A percentile compares a stretch with the other conserved stretches of the same genome.
Conservation (phyloP, 2,329 filamentous ascomycete species). For the Diaporthe sp. region DNA sequence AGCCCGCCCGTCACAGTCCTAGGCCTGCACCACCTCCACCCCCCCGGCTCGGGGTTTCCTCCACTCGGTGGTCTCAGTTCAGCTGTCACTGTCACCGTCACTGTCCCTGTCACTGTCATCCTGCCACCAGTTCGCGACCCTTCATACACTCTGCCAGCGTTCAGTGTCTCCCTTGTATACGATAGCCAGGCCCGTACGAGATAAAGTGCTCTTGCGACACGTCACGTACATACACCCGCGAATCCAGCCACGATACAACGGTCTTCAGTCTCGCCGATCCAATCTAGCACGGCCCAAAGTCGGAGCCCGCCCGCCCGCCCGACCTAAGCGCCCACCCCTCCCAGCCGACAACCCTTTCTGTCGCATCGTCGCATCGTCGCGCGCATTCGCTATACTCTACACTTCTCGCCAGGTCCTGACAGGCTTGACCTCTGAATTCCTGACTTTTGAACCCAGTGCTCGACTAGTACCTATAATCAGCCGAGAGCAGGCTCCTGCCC, state of each 20-base stretch:
- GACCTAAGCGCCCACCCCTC: slow-evolving; percentile 14
- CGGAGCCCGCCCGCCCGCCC: slow-evolving; percentile 5
- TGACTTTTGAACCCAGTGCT: background rate
- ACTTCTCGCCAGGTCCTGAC: background rate
- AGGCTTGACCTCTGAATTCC: background rate
- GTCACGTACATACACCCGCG: slow-evolving; percentile 5
- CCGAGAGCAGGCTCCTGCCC: background rate
- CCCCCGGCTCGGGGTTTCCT: slow-evolving; percentile 20
- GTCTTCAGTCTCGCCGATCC: slow-evolving; percentile 3
- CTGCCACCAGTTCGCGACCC: slow-evolving; percentile 20
- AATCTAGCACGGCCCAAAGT: slow-evolving; percentile 7
- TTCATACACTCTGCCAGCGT: background rate
- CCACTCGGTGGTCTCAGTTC: slow-evolving; percentile 24
- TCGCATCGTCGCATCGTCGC: slow-evolving; percentile 23
- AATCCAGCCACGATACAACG: background rate
- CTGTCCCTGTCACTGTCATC: slow-evolving; percentile 1
- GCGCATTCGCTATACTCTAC: background rate
- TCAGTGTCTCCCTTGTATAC: background rate
- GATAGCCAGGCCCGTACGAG: slow-evolving; percentile 1
- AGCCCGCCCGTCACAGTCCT: slow-evolving; percentile 2
- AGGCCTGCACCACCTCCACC: background rate
- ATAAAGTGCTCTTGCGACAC: slow-evolving; percentile 12
- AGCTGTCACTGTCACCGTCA: slow-evolving; percentile 6
- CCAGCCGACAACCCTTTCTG: slow-evolving; percentile 1
- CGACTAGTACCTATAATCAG: background rate